Evolutionary conservation across 2,329 filamentous ascomycete species (phyloP).

Genomic region (Penicillium psychrosexuale): DNA sequence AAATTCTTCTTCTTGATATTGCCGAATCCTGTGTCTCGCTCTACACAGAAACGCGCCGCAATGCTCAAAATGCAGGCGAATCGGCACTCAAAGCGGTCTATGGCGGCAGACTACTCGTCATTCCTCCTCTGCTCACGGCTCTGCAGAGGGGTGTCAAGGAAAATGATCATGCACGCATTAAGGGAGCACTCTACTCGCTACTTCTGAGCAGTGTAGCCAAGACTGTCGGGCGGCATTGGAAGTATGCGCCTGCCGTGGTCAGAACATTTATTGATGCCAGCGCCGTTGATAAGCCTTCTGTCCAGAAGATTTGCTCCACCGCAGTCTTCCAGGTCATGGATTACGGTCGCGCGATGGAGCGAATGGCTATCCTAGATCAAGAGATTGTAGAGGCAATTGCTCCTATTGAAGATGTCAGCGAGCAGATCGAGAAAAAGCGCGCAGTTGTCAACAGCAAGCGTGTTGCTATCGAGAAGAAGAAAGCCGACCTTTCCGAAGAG

Average conservation of each 20-base stretch:
- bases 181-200: slow-evolving; percentile 87
- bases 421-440: slow-evolving; percentile 58
- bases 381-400: slow-evolving; percentile 68
- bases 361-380: slow-evolving; percentile 77
- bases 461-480: slow-evolving; percentile 75
- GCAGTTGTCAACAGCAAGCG: slow-evolving; percentile 73
- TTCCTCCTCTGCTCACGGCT: slow-evolving; percentile 77
- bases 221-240: slow-evolving; percentile 88
- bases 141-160: slow-evolving; percentile 74
- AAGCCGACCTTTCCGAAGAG: slow-evolving; percentile 74
- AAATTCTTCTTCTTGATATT: slow-evolving; percentile 76
- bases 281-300: slow-evolving; percentile 87
- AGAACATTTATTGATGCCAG: slow-evolving; percentile 85
- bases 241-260: slow-evolving; percentile 87
- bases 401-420: slow-evolving; percentile 62
- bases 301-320: slow-evolving; percentile 80
- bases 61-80: slow-evolving; percentile 87
- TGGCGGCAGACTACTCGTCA: slow-evolving; percentile 81
- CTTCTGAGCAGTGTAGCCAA: slow-evolving; percentile 85
- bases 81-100: slow-evolving; percentile 89
- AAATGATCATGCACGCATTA: slow-evolving; percentile 86
- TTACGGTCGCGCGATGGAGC: slow-evolving; percentile 83
- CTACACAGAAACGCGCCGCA: slow-evolving; percentile 93
- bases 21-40: slow-evolving; percentile 84
- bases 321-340: slow-evolving; percentile 85